Percentiles rank a stretch among this genome's conserved stretches.
Evolutionary conservation across 352 stramenopile genomes (phyloP).

Genomic region (Phytophthora pini): DNA sequence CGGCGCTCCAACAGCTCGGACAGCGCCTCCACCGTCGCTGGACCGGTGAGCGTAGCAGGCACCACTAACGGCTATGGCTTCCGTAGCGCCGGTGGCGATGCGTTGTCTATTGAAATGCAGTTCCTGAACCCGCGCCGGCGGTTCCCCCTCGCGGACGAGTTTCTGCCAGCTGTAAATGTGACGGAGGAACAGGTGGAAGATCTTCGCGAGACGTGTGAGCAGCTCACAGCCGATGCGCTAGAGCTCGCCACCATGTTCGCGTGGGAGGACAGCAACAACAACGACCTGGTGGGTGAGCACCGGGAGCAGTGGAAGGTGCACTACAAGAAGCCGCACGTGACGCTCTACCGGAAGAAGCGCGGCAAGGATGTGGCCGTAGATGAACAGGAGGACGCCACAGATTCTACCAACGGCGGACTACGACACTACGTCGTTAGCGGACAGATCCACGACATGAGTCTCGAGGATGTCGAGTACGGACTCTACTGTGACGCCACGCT

Average conservation of each 20-base stretch:
- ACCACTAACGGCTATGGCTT: slow-evolving; percentile 57
- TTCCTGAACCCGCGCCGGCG: slow-evolving; percentile 61
- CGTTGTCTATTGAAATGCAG: slow-evolving; percentile 70
- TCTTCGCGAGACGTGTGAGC: slow-evolving; percentile 55
- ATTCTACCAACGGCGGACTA: slow-evolving; percentile 29
- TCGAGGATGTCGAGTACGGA: slow-evolving; percentile 61
- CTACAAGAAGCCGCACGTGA: slow-evolving; percentile 58
- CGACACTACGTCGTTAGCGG: slow-evolving; percentile 55
- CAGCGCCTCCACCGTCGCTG: slow-evolving; percentile 30
- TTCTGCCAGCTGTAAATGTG: slow-evolving; percentile 53
- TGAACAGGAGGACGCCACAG: slow-evolving; percentile 20
- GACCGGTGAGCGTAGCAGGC: slow-evolving; percentile 42
- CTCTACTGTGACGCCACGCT: slow-evolving; percentile 55
- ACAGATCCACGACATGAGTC: slow-evolving; percentile 53
- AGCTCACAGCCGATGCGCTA: slow-evolving; percentile 56
- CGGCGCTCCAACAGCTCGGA: slow-evolving; percentile 40
- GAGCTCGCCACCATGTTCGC: slow-evolving; percentile 60
- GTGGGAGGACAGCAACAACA: slow-evolving; percentile 58
- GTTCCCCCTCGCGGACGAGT: slow-evolving; percentile 64
- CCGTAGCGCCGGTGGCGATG: slow-evolving; percentile 54
- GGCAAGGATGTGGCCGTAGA: slow-evolving; percentile 25
- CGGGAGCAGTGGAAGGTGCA: slow-evolving; percentile 60
- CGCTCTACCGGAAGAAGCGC: slow-evolving; percentile 56
- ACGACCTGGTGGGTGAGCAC: slow-evolving; percentile 37
- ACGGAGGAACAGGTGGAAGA: slow-evolving; percentile 44